Base-by-base conservation (phyloP, 2,329 filamentous ascomycete species). In the Juglanconis oblonga region DNA sequence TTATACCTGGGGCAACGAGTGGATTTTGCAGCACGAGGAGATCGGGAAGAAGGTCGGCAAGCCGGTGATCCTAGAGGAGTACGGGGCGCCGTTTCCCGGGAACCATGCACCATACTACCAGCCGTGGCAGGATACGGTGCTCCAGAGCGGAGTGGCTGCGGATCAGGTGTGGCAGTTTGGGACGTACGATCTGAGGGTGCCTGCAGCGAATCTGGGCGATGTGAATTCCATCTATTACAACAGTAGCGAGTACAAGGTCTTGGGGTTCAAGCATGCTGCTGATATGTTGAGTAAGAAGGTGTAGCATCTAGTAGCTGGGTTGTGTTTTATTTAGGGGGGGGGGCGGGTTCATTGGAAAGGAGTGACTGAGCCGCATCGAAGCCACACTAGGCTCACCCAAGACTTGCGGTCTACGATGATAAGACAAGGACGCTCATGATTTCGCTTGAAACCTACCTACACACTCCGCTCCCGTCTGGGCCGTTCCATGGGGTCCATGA, bases 161-260 rank as follows among this genome's bases (percentile, higher is more conserved):
- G 62, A 62, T 17, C 62, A 64, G 57, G 55, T 64, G 6, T 64
- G 60, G 62, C 57, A 61, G 40, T 62, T 64, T 60, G 62, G 57
- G 4, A 48, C 62, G 8, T 38, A 59, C 24, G 61, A 62, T 36
- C 48, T 58, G 11, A 50, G 49, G 4, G 57, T 58, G 33, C 56
- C 60, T 6, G 60, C 53, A 17, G 17, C 57, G 40, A 51, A 9
- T 11, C 44, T 61, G 5, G 62, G 52, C 1, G 57, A 62, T 47
- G 62, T 59, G 6, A 58, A 59, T 17, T 55, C 57, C 4, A 60
- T 64, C 5, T 58, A 60, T 36, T 58, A 54, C 4, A 62, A 56
- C 32, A 57, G 59, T 5, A 59, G 56, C 5, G 62, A 64, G 42
- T 64, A 62, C 24, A 9, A 52, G 42, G 48, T 60, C 5, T 29